Evolutionary conservation across 495 filamentous ascomycete species (phyloP).

Genomic region (Tuber borchii): DNA sequence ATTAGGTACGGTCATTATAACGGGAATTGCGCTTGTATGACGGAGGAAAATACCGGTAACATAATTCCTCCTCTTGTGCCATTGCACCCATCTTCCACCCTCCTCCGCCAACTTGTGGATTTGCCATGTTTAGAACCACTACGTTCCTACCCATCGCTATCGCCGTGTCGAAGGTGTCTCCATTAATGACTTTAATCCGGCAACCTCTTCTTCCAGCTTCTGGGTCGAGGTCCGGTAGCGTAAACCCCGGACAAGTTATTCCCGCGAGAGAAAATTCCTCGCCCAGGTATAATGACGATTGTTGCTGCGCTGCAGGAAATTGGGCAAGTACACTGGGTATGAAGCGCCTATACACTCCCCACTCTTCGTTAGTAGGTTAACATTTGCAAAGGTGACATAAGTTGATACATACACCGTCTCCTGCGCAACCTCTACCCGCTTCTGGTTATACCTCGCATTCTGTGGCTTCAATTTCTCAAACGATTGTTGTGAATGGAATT

Average conservation of each 20-base stretch:
- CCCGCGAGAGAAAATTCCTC: conserved; percentile 1
- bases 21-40: not conserved
- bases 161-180: conserved; percentile 52
- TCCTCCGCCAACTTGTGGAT: conserved; percentile 49
- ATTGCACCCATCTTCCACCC: conserved; percentile 52
- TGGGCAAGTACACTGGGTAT: conserved; percentile 23
- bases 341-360: conserved; percentile 9
- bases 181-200: conserved; percentile 45
- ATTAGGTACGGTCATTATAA: not conserved
- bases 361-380: not conserved
- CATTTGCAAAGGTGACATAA: not conserved
- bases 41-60: conserved; percentile 45
- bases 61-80: conserved; percentile 63
- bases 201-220: conserved; percentile 21
- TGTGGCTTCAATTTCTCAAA: conserved; percentile 11
- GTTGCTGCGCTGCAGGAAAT: conserved; percentile 10
- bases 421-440: conserved; percentile 18
- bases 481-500: not conserved
- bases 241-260: conserved; percentile 13
- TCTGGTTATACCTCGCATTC: conserved; percentile 14
- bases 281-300: conserved; percentile 9
- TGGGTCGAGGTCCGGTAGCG: conserved; percentile 12
- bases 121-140: conserved; percentile 59
- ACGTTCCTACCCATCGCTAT: conserved; percentile 46
- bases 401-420: conserved; percentile 26